Evolutionary conservation across 1,284 basidiomycete species (phyloP), one percentile per base, ranked within the genome.

Genomic region (Ustilago hordei): DNA sequence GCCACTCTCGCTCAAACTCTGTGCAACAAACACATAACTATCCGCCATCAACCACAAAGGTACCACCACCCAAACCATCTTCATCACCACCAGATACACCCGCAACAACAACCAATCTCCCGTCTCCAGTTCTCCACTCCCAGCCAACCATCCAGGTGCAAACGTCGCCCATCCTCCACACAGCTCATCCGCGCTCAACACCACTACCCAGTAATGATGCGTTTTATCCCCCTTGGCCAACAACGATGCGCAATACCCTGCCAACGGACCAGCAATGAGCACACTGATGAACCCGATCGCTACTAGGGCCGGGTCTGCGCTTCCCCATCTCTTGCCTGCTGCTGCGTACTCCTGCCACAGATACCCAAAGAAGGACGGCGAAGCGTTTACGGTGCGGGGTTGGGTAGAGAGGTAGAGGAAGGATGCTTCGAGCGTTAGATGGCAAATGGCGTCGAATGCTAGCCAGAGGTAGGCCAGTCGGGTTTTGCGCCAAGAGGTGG

Each of bases 91-190:
- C 56, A 80, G 62, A 53, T 77, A 78, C n/a, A 78, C 69, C 75
- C 74, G 72, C 56, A 64, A 19, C 43, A 68, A 38, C 60, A 76
- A 28, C 74, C 74, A 76, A 17, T 66, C 64, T 9, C 17, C 35
- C 8, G 66, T 68, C 39, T 60, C 55, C 45, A 67, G 32, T 12
- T 19, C 17, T 5, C 31, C 38, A 38, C 63, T 71, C 4, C 78
- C 75, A 6, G 70, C 64, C 31, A 84, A 59, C 81, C 81, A 83
- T 55, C 84, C 84, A 5, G 82, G 81, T 3, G 77, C 70, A 56
- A 84, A 85, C n/a, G 83, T 85, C 81, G 83, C 84, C 75, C 78
- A 82, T 6, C 80, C 78, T 8, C 79, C 75, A 34, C 84, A 84
- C 28, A 85, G 48, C 66, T 85, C 84, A 1, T 71, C 78, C 2